Evolutionary conservation across 2,329 filamentous ascomycete species (phyloP).

Genomic region (Parastagonospora nodorum): DNA sequence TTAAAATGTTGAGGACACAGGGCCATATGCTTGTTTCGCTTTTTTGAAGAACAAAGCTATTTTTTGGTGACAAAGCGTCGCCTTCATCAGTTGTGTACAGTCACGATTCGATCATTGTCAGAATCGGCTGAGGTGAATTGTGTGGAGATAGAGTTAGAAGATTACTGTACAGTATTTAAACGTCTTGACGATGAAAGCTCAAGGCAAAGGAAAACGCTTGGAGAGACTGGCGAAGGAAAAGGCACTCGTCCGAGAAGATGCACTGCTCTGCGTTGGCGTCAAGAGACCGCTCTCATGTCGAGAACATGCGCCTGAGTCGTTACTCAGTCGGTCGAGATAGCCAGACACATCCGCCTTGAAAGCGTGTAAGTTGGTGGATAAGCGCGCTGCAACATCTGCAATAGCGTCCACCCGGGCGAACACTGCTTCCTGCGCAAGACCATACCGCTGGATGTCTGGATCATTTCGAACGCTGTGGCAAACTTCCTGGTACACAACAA

Average conservation of each 20-base stretch:
- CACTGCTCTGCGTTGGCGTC: background rate
- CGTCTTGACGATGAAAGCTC: too few relatives aligned
- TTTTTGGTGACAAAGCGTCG: too few relatives aligned
- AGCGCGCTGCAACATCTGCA: constrained; percentile 6
- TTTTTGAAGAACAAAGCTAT: too few relatives aligned
- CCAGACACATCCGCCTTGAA: constrained; percentile 9
- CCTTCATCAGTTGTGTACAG: too few relatives aligned
- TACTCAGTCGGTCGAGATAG: constrained; percentile 9
- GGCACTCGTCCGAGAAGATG: background rate
- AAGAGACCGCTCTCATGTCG: background rate
- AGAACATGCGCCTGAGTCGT: constrained; percentile 7
- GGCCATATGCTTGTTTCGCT: too few relatives aligned
- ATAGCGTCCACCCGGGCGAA: constrained; percentile 10
- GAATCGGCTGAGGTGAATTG: too few relatives aligned
- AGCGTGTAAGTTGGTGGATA: constrained; percentile 8
- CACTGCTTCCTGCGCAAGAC: constrained; percentile 10
- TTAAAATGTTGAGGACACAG: too few relatives aligned
- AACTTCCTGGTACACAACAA: constrained; percentile 10
- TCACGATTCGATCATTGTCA: too few relatives aligned
- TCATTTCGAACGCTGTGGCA: constrained; percentile 2
- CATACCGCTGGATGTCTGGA: background rate
- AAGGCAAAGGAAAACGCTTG: background rate
- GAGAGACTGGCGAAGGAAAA: background rate
- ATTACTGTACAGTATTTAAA: too few relatives aligned
- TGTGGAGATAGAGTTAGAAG: too few relatives aligned